These are phyloP conservation scores for Mangifera indica DNA, from an alignment of 345 rosid genomes.

Conservation along the genomic window DNA sequence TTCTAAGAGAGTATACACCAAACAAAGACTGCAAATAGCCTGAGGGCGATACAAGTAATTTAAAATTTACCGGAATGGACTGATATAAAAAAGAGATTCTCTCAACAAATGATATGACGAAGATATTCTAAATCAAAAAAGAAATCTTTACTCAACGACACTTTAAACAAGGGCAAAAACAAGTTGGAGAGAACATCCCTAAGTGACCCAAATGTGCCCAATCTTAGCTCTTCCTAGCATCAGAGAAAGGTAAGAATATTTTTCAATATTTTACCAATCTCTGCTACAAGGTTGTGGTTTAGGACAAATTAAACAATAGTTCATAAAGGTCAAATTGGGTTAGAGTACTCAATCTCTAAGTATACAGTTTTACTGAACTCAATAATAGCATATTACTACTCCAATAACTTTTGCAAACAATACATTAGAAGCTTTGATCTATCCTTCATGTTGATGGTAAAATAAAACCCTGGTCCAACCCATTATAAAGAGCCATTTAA, in stretches of 20 bases:
- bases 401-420: background rate
- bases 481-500: background rate
- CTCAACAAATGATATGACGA: too few species aligned
- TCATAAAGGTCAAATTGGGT: background rate
- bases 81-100: background rate
- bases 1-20: conserved; percentile 68
- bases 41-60: conserved; percentile 23
- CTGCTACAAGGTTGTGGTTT: background rate
- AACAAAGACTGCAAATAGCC: conserved; percentile 72
- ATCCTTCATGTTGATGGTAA: background rate
- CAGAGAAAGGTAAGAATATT: background rate
- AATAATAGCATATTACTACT: background rate
- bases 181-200: too few species aligned
- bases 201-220: too few species aligned
- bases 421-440: background rate
- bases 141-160: background rate
- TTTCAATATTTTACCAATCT: background rate
- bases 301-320: background rate
- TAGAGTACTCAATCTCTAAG: background rate
- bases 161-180: background rate
- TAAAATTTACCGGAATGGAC: conserved; percentile 7
- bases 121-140: background rate
- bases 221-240: background rate
- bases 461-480: background rate
- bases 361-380: background rate